phyloP scores from a whole-genome alignment of 2,329 filamentous ascomycete genomes.

The Escovopsis weberi region DNA sequence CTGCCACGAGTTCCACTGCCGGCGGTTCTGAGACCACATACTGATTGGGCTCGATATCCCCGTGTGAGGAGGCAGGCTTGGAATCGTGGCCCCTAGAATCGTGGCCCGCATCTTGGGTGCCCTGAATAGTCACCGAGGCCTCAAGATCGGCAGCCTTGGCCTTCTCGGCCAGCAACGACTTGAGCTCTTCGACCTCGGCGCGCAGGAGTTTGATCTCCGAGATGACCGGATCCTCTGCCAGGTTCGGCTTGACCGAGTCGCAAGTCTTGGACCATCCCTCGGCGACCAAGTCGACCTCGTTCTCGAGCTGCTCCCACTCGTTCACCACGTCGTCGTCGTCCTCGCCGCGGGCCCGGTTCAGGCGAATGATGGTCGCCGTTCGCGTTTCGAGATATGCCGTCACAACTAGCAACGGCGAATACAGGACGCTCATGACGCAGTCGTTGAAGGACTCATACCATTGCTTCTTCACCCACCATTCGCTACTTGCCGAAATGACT shows the following conservation, averaged over 20 bases:
- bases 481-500: slow-evolving; percentile 61
- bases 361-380: slow-evolving; percentile 49
- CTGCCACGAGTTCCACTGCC: neutral
- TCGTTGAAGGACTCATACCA: slow-evolving; percentile 76
- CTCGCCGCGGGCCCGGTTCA: slow-evolving; percentile 66
- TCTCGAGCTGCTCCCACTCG: slow-evolving; percentile 79
- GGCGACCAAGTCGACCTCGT: slow-evolving; percentile 61
- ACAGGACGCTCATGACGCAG: slow-evolving; percentile 71
- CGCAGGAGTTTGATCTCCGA: slow-evolving; percentile 49
- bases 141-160: slow-evolving; percentile 11
- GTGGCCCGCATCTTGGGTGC: slow-evolving; percentile 2
- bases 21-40: neutral
- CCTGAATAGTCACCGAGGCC: neutral
- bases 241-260: slow-evolving; percentile 59
- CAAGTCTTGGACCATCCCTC: slow-evolving; percentile 81
- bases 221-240: slow-evolving; percentile 65
- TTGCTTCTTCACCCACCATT: slow-evolving; percentile 82
- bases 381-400: slow-evolving; percentile 60
- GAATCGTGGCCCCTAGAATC: neutral
- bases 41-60: neutral
- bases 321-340: slow-evolving; percentile 79
- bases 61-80: neutral
- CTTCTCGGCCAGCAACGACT: slow-evolving; percentile 27
- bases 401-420: slow-evolving; percentile 67
- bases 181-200: slow-evolving; percentile 43